Evolutionary conservation across 2,329 filamentous ascomycete species (phyloP).

Genomic region (Hypocreales sp.): DNA sequence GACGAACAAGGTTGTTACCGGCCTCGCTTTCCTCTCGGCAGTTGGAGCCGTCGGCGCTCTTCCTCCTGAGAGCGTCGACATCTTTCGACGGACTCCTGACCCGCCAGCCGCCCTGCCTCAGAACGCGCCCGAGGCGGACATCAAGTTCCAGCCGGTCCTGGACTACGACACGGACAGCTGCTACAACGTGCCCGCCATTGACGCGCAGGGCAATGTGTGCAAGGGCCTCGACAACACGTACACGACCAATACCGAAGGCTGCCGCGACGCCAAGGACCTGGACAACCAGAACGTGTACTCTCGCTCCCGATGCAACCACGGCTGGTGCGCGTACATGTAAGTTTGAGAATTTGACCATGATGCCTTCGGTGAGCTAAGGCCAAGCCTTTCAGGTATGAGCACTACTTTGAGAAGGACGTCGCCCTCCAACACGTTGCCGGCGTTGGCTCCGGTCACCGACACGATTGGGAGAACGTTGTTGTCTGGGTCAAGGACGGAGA

Average conservation of each 20-base stretch:
- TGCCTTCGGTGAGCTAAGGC: no score
- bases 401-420: conserved; percentile 30
- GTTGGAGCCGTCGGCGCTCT: no score
- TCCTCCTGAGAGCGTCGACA: no score
- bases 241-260: conserved; percentile 12
- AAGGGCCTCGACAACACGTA: conserved; percentile 14
- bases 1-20: no score
- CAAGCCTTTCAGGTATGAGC: no score
- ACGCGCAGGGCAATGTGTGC: conserved; percentile 14
- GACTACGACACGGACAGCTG: conserved; percentile 21
- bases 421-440: no score
- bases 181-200: conserved; percentile 24
- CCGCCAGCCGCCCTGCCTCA: conserved; percentile 8
- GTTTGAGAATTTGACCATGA: no score
- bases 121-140: conserved; percentile 7
- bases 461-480: conserved; percentile 23
- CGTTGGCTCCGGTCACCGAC: conserved; percentile 17
- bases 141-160: conserved; percentile 10
- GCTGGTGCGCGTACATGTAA: conserved; percentile 27
- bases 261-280: conserved; percentile 18
- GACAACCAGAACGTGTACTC: conserved; percentile 25
- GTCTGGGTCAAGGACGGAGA: conserved; percentile 14
- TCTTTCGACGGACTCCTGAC: no score
- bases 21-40: no score
- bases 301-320: conserved; percentile 25